These are phyloP conservation scores for Phylloporus sp. DNA, from an alignment of 768 basidiomycete species.

Conservation along the genomic window DNA sequence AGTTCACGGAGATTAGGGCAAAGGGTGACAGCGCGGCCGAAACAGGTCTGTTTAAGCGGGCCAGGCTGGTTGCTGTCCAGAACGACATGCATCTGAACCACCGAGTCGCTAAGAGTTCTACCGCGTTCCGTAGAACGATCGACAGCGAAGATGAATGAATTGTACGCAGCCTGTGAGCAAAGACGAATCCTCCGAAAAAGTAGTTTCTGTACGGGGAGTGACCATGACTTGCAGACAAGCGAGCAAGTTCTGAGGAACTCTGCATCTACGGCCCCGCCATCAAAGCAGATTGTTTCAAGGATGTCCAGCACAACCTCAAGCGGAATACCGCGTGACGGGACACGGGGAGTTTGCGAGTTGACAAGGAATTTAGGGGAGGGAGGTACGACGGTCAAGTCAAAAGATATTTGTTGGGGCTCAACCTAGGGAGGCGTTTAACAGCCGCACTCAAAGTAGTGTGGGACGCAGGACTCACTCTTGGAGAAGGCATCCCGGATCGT, in stretches of 20 bases:
- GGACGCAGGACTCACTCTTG: conserved; percentile 20
- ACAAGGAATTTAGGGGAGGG: conserved; percentile 20
- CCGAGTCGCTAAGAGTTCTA: conserved; percentile 48
- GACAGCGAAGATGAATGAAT: conserved; percentile 51
- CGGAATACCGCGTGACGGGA: conserved; percentile 41
- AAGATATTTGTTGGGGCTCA: conserved; percentile 36
- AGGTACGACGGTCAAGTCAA: conserved; percentile 34
- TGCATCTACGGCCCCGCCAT: conserved; percentile 35
- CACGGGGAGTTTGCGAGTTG: conserved; percentile 14
- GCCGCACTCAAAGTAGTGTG: neutral
- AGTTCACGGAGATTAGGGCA: conserved; percentile 61
- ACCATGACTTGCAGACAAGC: conserved; percentile 68
- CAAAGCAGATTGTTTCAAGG: conserved; percentile 52
- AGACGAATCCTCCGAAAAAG: conserved; percentile 59
- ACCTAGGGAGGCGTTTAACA: conserved; percentile 24
- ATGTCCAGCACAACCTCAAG: conserved; percentile 62
- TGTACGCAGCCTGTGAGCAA: conserved; percentile 48
- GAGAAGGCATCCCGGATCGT: conserved; percentile 19
- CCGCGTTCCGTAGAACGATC: conserved; percentile 46
- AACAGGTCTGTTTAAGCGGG: conserved; percentile 50
- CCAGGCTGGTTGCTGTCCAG: conserved; percentile 68
- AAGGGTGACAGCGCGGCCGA: conserved; percentile 52
- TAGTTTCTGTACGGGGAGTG: conserved; percentile 57
- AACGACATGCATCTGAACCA: conserved; percentile 50
- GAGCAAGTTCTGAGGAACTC: conserved; percentile 50